A percentile compares a stretch with the other conserved stretches of the same genome.
These are phyloP conservation scores for Chalaropsis thielavioides DNA, from an alignment of 2,329 filamentous ascomycete genomes.

Conservation along the genomic window DNA sequence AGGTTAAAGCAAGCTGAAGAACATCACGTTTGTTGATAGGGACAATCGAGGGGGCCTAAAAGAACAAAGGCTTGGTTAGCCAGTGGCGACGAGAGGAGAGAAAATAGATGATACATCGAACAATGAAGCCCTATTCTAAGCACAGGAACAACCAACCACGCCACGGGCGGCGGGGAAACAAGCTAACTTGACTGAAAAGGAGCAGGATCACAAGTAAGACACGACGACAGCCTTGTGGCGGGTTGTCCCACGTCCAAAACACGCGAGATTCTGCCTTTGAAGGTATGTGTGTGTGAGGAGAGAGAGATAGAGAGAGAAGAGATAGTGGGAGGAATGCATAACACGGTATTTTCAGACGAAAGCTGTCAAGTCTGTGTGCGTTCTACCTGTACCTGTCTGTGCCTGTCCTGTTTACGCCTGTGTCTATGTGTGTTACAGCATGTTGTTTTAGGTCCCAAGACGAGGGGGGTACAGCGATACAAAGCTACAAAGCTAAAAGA, in stretches of 20 bases:
- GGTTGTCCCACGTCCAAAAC: neutral
- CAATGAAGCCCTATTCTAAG: neutral
- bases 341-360: constrained; percentile 8
- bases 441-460: neutral
- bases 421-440: neutral
- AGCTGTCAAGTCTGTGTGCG: constrained; percentile 6
- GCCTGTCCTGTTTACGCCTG: neutral
- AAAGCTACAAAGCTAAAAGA: neutral
- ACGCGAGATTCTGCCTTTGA: neutral
- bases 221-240: neutral
- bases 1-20: neutral
- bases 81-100: neutral
- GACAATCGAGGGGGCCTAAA: neutral
- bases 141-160: neutral
- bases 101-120: neutral
- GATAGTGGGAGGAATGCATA: neutral
- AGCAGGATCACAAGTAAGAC: neutral
- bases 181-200: neutral
- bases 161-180: neutral
- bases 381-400: neutral
- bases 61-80: neutral
- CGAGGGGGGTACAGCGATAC: neutral
- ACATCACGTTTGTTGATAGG: neutral
- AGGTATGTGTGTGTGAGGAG: neutral
- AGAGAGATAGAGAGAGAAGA: no score